Percentiles rank a stretch among this genome's conserved stretches.
phyloP scores from a whole-genome alignment of 2,329 filamentous ascomycete species.

The Cladosporium sp. region DNA sequence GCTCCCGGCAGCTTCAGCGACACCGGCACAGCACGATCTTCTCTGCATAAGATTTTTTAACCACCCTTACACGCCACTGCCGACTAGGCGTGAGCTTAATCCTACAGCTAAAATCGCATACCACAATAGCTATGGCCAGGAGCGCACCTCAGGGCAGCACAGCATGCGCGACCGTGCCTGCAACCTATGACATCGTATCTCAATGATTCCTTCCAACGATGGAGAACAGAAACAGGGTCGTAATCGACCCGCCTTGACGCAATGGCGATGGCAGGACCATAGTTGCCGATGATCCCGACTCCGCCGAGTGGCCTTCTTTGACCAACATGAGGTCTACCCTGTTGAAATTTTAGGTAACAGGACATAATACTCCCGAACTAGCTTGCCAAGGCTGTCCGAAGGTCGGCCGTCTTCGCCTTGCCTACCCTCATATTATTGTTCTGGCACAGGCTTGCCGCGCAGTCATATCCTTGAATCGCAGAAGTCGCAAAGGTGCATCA shows the following conservation, averaged over 20 bases:
- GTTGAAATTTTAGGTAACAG: slow-evolving; percentile 18
- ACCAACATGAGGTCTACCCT: slow-evolving; percentile 14
- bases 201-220: slow-evolving; percentile 1
- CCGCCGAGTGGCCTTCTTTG: slow-evolving; percentile 14
- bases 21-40: not conserved
- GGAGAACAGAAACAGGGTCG: not conserved
- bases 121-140: not conserved
- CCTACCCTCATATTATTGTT: not conserved
- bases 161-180: not conserved
- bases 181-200: not conserved
- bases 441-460: not conserved
- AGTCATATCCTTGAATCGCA: slow-evolving; percentile 5
- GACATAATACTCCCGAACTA: slow-evolving; percentile 15
- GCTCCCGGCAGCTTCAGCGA: not conserved
- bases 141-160: not conserved
- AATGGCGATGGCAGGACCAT: slow-evolving; percentile 7
- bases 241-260: not conserved
- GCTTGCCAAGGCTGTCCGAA: slow-evolving; percentile 15
- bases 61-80: not conserved
- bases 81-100: slow-evolving; percentile 8
- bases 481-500: not conserved
- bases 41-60: slow-evolving; percentile 10
- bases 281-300: slow-evolving; percentile 9
- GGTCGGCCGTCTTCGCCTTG: slow-evolving; percentile 5
- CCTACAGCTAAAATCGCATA: slow-evolving; percentile 3